These are phyloP conservation scores for Neotropicomus parvogracilis DNA, from an alignment of 1,284 basidiomycete genomes.

Conservation along the genomic window DNA sequence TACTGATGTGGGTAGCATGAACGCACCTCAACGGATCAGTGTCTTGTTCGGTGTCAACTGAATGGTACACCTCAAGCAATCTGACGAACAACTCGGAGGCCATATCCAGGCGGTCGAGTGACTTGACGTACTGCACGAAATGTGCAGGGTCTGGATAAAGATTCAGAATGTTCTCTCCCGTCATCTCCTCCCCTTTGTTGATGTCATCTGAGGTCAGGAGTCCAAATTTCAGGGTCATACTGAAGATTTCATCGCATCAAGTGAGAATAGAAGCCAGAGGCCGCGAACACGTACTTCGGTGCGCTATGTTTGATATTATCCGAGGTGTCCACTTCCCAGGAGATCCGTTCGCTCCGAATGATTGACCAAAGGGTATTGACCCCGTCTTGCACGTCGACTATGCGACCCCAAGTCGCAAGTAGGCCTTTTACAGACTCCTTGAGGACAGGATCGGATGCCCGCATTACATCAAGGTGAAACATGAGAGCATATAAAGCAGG, in stretches of 20 bases:
- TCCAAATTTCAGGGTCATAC: slow-evolving; percentile 30
- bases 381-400: slow-evolving; percentile 52
- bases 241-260: slow-evolving; percentile 22
- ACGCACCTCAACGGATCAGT: slow-evolving; percentile 54
- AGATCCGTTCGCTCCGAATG: slow-evolving; percentile 48
- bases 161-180: slow-evolving; percentile 54
- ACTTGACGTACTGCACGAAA: slow-evolving; percentile 63
- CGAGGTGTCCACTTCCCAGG: slow-evolving; percentile 55
- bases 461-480: slow-evolving; percentile 48
- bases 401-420: slow-evolving; percentile 70
- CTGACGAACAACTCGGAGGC: slow-evolving; percentile 69
- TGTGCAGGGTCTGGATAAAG: slow-evolving; percentile 70
- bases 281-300: slow-evolving; percentile 34
- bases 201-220: slow-evolving; percentile 54
- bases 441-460: slow-evolving; percentile 58
- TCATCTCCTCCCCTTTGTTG: slow-evolving; percentile 36
- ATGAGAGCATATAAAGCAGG: slow-evolving; percentile 65
- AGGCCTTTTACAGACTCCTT: slow-evolving; percentile 57
- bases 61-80: slow-evolving; percentile 68
- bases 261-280: neutral
- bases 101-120: slow-evolving; percentile 64
- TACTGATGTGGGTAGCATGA: neutral
- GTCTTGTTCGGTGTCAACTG: slow-evolving; percentile 40
- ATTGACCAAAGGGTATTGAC: slow-evolving; percentile 59
- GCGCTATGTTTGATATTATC: slow-evolving; percentile 46